Base-by-base conservation (phyloP, 805 yeast genomes). In the Lipomyces yamadae region DNA sequence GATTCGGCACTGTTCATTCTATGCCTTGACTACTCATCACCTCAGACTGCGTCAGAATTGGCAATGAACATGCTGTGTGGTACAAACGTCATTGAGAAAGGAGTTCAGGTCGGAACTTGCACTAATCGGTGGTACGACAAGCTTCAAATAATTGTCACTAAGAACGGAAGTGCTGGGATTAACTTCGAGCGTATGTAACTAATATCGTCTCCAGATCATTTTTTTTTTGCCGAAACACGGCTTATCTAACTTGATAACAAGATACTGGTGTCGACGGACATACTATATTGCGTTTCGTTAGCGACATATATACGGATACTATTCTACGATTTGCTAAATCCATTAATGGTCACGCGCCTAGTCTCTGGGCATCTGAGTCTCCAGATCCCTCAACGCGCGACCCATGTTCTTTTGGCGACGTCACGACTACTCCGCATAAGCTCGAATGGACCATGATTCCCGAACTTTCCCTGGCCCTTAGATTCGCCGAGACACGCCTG, bases 71-170 rank as follows among this genome's bases (percentile, higher is more conserved):
- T 91, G 88, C 83, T 92, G 55, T 92, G 97, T 77, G 98, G 98
- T 4, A 85, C 89, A 66, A 87, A 92, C 11, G 84, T 83, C 48
- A 80, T 92, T 52, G 91, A 90, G 69, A 85, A 90, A 72, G 97
- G 97, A 72, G 87, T 92, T 60, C 98, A 92, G 79, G 88, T 89
- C 42, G 98, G 98, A 66, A 91, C 97, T 3, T 92, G 97, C 79
- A 89, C 97, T 42, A 92, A 92, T 78, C 82, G 98, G 76, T 92
- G 97, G 97, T 92, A 92, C 76, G 98, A 92, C 78, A 92, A 92
- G 78, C 79, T 92, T 70, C 97, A 92, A 78, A 83, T 92, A 71
- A 92, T 92, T 62, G 86, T 92, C 63, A 91, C 97, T 3, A 86
- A 87, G 76, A 91, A 92, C 77, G 96, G 96, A 32, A 90, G 90